Percentiles rank a stretch among this genome's conserved stretches.
phyloP scores from a whole-genome alignment of 208 protist genomes.

The Trypanosoma platydactyli region DNA sequence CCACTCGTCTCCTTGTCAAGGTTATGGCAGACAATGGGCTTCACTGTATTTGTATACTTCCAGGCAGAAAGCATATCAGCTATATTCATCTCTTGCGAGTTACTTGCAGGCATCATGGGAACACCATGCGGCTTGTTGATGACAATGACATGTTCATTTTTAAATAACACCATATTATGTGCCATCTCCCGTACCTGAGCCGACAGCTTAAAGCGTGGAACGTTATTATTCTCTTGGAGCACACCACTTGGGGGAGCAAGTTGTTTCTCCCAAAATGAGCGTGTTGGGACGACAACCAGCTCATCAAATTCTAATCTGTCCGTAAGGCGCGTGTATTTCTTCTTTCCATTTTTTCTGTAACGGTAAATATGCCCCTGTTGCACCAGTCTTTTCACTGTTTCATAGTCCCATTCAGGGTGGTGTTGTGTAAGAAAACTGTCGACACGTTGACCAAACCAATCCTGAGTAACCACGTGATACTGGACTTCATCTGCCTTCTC shows the following conservation, averaged over 20 bases:
- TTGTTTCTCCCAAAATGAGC: slow-evolving; percentile 55
- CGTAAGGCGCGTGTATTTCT: slow-evolving; percentile 77
- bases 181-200: slow-evolving; percentile 67
- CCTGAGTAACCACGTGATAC: slow-evolving; percentile 87
- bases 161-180: slow-evolving; percentile 93
- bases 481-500: slow-evolving; percentile 55
- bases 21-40: slow-evolving; percentile 88
- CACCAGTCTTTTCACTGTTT: slow-evolving; percentile 75
- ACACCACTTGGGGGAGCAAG: slow-evolving; percentile 57
- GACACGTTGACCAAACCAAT: slow-evolving; percentile 88
- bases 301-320: slow-evolving; percentile 90
- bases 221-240: slow-evolving; percentile 16
- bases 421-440: slow-evolving; percentile 83
- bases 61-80: slow-evolving; percentile 85
- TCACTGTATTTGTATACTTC: slow-evolving; percentile 78
- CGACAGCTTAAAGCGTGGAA: slow-evolving; percentile 61
- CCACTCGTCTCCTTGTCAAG: slow-evolving; percentile 90
- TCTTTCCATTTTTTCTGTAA: slow-evolving; percentile 88
- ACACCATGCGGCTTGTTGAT: slow-evolving; percentile 93
- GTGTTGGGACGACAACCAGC: slow-evolving; percentile 82
- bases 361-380: slow-evolving; percentile 89
- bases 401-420: slow-evolving; percentile 86
- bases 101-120: slow-evolving; percentile 87
- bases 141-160: slow-evolving; percentile 93
- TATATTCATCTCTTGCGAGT: slow-evolving; percentile 86